Evolutionary conservation across 352 stramenopile species (phyloP), one percentile per base, ranked within the genome.

Genomic region (Phytophthora melonis): DNA sequence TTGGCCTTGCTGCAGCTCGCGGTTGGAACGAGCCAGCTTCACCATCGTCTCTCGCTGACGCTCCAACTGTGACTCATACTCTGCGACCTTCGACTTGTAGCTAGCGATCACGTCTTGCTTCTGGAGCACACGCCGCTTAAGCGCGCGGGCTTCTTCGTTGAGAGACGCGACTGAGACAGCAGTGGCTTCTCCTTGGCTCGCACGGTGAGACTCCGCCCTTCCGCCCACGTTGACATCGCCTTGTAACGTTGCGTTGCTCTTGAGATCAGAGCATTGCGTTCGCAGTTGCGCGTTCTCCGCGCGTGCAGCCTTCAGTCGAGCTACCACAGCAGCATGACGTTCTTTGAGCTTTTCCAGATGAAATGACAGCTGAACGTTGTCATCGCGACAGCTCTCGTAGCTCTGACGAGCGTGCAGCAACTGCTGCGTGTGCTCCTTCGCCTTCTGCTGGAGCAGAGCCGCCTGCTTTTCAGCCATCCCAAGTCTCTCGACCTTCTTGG

Each of bases 51-150:
- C 75, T 55, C 77, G 67, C 32, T 88, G 67, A 13, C 68, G 45
- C 21, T 65, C 58, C 52, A 89, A 41, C 39, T 87, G 72, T 1
- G 65, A 53, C 18, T 89, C 81, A 45, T 75, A 41, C 10, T 75
- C 70, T 0, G 72, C 55, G 16, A 84, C 11, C 27, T 92, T 88
- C 32, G 70, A 63, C 47, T 88, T 88, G 53, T 80, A 81, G 5
- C 68, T 76, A 3, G 79, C 32, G 21, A 89, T 70, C 25, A 92
- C 66, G 18, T 89, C 79, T 58, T 92, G 84, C 39, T 92, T 92
- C 32, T 89, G 79, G 10, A 92, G 41, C 19, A 90, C 77, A 5
- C 84, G 84, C 36, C 77, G 70, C 58, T 85, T 81, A 19, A 92
- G 69, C 16, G 69, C 61, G 21, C 87, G 86, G 27, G 66, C 39